Evolutionary conservation across 2,329 filamentous ascomycete genomes (phyloP).

Genomic region (Ascochyta rabiei): DNA sequence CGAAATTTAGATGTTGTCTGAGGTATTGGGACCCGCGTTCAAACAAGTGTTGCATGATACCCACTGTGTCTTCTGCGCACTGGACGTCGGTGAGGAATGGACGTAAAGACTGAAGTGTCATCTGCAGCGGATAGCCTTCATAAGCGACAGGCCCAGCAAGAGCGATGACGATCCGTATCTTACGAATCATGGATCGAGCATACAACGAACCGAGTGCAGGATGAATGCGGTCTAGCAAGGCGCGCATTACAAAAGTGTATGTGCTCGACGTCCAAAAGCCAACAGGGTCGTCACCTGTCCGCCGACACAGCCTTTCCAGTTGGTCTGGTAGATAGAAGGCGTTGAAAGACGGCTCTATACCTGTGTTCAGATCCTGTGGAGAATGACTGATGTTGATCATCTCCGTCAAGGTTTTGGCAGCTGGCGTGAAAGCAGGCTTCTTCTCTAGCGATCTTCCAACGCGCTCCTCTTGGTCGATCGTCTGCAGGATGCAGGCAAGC

Average conservation of each 20-base stretch:
- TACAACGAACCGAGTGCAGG: constrained; percentile 84
- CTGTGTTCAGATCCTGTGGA: constrained; percentile 68
- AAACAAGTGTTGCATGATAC: constrained; percentile 84
- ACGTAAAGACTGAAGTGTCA: constrained; percentile 81
- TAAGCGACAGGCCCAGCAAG: constrained; percentile 76
- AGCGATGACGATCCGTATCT: constrained; percentile 80
- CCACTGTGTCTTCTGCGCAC: constrained; percentile 89
- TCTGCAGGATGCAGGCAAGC: constrained; percentile 75
- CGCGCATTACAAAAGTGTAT: constrained; percentile 75
- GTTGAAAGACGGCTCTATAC: constrained; percentile 86
- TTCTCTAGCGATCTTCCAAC: constrained; percentile 60
- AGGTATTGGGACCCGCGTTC: constrained; percentile 71
- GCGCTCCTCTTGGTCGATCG: constrained; percentile 57
- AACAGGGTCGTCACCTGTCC: constrained; percentile 65
- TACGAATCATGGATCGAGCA: constrained; percentile 83
- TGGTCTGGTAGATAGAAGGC: constrained; percentile 77
- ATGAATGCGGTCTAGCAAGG: constrained; percentile 80
- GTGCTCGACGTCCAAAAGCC: constrained; percentile 77
- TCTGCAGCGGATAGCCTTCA: constrained; percentile 83
- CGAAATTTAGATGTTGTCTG: constrained; percentile 70
- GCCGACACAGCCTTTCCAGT: constrained; percentile 76
- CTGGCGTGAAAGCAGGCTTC: constrained; percentile 62
- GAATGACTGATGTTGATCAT: constrained; percentile 76
- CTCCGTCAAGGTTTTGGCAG: constrained; percentile 67
- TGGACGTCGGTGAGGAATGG: constrained; percentile 81